Evolutionary conservation across 2,329 filamentous ascomycete genomes (phyloP).

Genomic region (Delphinella strobiligena): DNA sequence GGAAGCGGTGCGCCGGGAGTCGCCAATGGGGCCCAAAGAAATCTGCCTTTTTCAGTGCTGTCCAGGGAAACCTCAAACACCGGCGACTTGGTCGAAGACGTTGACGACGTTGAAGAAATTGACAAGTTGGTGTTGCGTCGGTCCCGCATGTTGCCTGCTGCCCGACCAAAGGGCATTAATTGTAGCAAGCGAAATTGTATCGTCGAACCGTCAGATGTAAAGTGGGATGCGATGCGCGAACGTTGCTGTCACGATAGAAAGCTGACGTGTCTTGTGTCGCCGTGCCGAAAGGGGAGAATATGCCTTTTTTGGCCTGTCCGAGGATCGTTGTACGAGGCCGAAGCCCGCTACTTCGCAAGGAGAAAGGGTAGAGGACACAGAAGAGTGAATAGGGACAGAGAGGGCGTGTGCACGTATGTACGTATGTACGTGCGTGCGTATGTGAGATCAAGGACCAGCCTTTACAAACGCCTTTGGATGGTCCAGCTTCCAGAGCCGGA

Average conservation of each 20-base stretch:
- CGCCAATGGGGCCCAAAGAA: constrained; percentile 21
- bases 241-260: not conserved
- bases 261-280: not conserved
- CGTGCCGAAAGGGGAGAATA: too few species aligned
- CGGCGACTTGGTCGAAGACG: constrained; percentile 58
- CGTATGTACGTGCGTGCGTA: too few species aligned
- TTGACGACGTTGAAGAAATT: constrained; percentile 47
- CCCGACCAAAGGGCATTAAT: constrained; percentile 5
- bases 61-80: constrained; percentile 44
- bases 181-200: not conserved
- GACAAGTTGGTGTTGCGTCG: constrained; percentile 35
- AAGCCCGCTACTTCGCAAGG: too few species aligned
- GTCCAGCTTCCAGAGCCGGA: not conserved
- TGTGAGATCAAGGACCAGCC: not conserved
- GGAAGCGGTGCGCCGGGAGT: constrained; percentile 10
- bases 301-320: too few species aligned
- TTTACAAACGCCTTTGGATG: not conserved
- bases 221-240: not conserved
- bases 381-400: too few species aligned
- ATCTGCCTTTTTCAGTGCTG: constrained; percentile 49
- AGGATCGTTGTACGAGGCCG: too few species aligned
- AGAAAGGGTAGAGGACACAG: too few species aligned
- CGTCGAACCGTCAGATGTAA: not conserved
- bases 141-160: constrained; percentile 7
- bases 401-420: not conserved